A percentile compares a stretch with the other conserved stretches of the same genome.
phyloP scores from a whole-genome alignment of 1,139 yeast genomes.

The Suhomyces coccinellae region DNA sequence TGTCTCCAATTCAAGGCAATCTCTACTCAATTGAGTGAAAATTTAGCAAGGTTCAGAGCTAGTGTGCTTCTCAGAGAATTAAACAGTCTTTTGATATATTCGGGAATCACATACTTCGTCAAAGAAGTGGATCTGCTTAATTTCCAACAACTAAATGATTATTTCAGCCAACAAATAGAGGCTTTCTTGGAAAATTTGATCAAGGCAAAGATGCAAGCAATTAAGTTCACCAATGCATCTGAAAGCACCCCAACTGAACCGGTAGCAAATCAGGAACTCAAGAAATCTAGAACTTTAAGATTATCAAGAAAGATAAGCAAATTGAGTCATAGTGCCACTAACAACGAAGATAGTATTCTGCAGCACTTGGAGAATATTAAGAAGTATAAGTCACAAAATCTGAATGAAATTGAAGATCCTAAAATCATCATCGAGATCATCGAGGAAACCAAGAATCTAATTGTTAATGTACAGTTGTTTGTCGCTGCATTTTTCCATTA shows the following conservation, averaged over 20 bases:
- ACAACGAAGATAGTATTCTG: constrained; percentile 9
- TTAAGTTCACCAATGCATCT: constrained; percentile 19
- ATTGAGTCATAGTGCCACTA: constrained; percentile 11
- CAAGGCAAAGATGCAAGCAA: constrained; percentile 22
- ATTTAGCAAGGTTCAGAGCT: constrained; percentile 27
- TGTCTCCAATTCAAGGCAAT: constrained; percentile 42
- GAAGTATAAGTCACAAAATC: constrained; percentile 14
- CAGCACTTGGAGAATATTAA: constrained; percentile 17
- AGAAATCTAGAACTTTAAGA: constrained; percentile 36
- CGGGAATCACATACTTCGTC: constrained; percentile 65
- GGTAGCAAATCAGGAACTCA: constrained; percentile 17
- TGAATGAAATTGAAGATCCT: constrained; percentile 38
- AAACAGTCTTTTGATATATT: constrained; percentile 50
- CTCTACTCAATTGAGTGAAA: constrained; percentile 30
- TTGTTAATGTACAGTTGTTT: constrained; percentile 60
- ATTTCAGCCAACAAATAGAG: constrained; percentile 27
- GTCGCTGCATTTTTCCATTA: constrained; percentile 66
- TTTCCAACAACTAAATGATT: constrained; percentile 29
- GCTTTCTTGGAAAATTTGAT: constrained; percentile 32
- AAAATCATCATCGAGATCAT: constrained; percentile 44
- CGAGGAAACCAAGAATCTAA: constrained; percentile 36
- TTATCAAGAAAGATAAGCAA: constrained; percentile 28
- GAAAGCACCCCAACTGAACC: not conserved
- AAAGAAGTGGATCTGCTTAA: constrained; percentile 44
- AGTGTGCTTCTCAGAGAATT: constrained; percentile 33